Percentiles rank a stretch among this genome's conserved stretches.
Evolutionary conservation across 2,329 filamentous ascomycete species (phyloP).

Genomic region (Fusarium ambrosium): DNA sequence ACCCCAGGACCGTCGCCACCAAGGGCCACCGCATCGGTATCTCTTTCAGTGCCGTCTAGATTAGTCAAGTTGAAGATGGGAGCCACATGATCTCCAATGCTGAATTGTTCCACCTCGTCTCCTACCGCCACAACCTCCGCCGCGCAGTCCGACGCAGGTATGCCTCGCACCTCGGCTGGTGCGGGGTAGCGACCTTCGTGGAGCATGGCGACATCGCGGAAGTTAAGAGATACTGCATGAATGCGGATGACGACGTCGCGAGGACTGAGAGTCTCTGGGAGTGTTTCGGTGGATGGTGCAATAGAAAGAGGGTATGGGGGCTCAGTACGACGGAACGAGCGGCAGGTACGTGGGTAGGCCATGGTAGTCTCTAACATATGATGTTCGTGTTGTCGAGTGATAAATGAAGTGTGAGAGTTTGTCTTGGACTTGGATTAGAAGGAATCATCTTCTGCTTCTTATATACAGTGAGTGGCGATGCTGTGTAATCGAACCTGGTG

Average conservation of each 20-base stretch:
- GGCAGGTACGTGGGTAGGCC: not conserved
- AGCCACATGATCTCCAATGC: not conserved
- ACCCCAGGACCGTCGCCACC: not conserved
- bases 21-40: not conserved
- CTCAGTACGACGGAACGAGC: not conserved
- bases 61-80: not conserved
- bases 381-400: not conserved
- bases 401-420: not conserved
- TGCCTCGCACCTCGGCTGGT: not conserved
- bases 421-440: not conserved
- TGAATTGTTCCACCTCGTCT: not conserved
- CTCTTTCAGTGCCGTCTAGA: not conserved
- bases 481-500: not conserved
- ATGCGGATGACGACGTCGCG: not conserved
- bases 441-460: not conserved
- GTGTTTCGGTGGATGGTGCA: not conserved
- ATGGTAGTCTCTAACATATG: not conserved
- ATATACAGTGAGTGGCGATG: not conserved
- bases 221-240: not conserved
- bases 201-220: not conserved
- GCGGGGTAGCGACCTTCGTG: not conserved
- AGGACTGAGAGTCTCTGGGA: not conserved
- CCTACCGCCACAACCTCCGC: not conserved
- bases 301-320: not conserved
- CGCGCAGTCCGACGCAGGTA: not conserved